These are phyloP conservation scores for Phytophthora capsici DNA, from an alignment of 352 stramenopile genomes.

Conservation along the genomic window DNA sequence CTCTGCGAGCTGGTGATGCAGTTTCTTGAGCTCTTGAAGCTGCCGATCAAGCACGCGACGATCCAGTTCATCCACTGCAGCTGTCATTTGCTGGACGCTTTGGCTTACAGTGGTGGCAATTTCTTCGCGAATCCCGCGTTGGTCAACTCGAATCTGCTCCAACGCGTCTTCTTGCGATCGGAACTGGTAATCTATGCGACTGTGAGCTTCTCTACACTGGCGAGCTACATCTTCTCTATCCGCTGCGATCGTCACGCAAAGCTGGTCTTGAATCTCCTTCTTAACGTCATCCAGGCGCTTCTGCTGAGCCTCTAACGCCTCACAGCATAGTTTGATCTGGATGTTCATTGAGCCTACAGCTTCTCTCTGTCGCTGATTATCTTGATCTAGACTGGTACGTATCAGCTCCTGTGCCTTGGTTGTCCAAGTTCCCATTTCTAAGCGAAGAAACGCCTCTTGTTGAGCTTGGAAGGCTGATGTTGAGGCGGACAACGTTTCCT, in stretches of 20 bases:
- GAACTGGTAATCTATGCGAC: slow-evolving; percentile 37
- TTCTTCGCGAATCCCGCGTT: slow-evolving; percentile 21
- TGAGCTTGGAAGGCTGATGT: slow-evolving; percentile 15
- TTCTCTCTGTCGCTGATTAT: slow-evolving; percentile 16
- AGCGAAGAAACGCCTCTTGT: slow-evolving; percentile 27
- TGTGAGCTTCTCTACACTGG: slow-evolving; percentile 37
- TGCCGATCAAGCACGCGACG: slow-evolving; percentile 25
- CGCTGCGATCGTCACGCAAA: slow-evolving; percentile 18
- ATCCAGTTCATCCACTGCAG: slow-evolving; percentile 23
- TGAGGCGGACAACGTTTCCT: slow-evolving; percentile 9
- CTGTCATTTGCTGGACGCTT: slow-evolving; percentile 10
- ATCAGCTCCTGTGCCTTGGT: slow-evolving; percentile 16
- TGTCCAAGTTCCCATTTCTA: slow-evolving; percentile 23
- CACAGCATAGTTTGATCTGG: slow-evolving; percentile 23
- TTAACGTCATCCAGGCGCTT: slow-evolving; percentile 13
- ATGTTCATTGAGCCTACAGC: slow-evolving; percentile 4
- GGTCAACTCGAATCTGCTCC: slow-evolving; percentile 24
- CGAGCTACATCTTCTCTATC: slow-evolving; percentile 30
- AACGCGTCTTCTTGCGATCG: slow-evolving; percentile 34
- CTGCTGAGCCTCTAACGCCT: slow-evolving; percentile 21
- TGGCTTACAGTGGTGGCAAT: slow-evolving; percentile 1
- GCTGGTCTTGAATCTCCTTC: slow-evolving; percentile 14
- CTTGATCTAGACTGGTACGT: slow-evolving; percentile 15
- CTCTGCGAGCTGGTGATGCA: slow-evolving; percentile 22
- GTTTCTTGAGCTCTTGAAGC: slow-evolving; percentile 18